Evolutionary conservation across 768 basidiomycete genomes (phyloP), one percentile per base, ranked within the genome.

Genomic region (Lepiota venenata): DNA sequence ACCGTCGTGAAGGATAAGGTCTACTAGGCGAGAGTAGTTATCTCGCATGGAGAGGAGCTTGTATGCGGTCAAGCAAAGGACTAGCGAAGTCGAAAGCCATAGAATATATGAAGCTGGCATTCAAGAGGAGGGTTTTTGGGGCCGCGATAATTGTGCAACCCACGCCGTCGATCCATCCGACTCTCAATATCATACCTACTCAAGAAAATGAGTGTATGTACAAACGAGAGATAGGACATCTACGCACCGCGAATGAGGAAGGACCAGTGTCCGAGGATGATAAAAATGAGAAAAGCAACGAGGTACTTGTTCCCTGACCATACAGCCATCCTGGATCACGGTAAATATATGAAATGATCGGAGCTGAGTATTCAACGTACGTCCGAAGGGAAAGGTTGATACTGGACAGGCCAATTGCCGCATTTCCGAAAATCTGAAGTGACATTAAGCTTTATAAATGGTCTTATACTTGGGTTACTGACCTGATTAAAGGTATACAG

Each of bases 191-290:
- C 32, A 85, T 66, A 32, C 84, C 84, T 84, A 46, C 16, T 36
- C 14, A 35, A 42, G n/a, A 40, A 44, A 48, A 40, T 32, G 47
- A 9, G 36, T 44, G 45, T 8, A 29, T 44, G 45, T 8, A 29
- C 21, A 16, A 27, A 36, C 29, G 16, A 43, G 15, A 35, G 25
- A 7, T n/a, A 35, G 20, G 22, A 22, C 14, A 39, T 25, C 27
- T 40, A 57, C 69, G 21, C 57, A 85, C 86, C 85, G 61, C 85
- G 85, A 29, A 88, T 69, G 25, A 87, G 72, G 39, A 88, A 72
- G 3, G 84, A 84, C 87, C 85, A 88, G 62, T 88, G 87, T 0
- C 78, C 86, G 14, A 87, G 69, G 57, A 86, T 86, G 47, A 88
- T 66, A 2, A 72, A 50, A 16, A 83, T 65, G 2, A 88, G 71